Evolutionary conservation across 768 basidiomycete species (phyloP), one percentile per base, ranked within the genome.

Genomic region (Russula virescens): DNA sequence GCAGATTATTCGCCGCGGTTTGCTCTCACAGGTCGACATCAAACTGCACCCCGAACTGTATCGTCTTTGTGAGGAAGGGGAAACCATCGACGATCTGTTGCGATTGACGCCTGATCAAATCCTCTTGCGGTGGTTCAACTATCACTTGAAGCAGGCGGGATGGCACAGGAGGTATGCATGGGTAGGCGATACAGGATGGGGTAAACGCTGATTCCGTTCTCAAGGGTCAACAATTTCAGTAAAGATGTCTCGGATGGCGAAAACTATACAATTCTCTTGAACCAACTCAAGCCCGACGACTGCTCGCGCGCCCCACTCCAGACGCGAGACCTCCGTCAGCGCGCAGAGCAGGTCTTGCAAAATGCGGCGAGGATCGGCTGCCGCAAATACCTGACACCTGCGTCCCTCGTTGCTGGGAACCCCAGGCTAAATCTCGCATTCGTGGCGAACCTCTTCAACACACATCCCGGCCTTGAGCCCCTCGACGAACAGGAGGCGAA

Each of bases 381-480:
- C 77, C 82, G 96, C 69, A 96, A 97, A 72, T 99, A 95, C 78
- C 82, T 99, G 23, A 95, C 96, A 0, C 86, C 91, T 0, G 87
- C 91, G 2, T 91, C 97, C 9, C 85, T 99, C 62, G 83, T 98
- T 31, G 78, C 93, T 3, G 97, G 97, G 21, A 99, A 99, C 73
- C 95, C 94, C 11, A 93, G 95, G 68, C 83, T 99, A 49, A 99
- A 99, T 75, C 88, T 99, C 59, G 94, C 94, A 16, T 99, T 98
- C 73, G 96, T 98, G 62, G 97, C 97, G 45, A 96, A 98, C 75
- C 82, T 99, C 58, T 99, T 99, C 84, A 99, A 99, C 79, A 98
- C 92, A 2, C 87, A 90, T 75, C 97, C 96, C 0, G 93, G 96
- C 0, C 86, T 98, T 35, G 97, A 83, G 64, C 96, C 96, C 1